A percentile compares a stretch with the other conserved stretches of the same genome.
These are phyloP conservation scores for Porosira glacialis DNA, from an alignment of 352 stramenopile species.

Conservation along the genomic window DNA sequence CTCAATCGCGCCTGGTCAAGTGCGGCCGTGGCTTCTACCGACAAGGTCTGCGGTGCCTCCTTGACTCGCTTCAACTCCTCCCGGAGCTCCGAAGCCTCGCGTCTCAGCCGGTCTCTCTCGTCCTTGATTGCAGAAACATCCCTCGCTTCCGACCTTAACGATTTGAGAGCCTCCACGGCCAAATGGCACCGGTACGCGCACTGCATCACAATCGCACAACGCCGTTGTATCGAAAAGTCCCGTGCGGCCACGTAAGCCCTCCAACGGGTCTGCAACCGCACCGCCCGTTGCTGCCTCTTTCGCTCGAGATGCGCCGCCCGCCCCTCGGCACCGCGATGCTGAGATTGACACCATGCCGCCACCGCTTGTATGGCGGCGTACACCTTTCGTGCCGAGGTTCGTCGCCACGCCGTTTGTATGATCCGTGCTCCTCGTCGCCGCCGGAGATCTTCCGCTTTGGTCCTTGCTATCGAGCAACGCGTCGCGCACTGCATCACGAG, in stretches of 20 bases:
- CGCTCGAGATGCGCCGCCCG: not conserved
- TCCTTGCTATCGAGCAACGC: slow-evolving; percentile 27
- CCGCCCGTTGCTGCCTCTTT: no score
- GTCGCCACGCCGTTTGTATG: slow-evolving; percentile 36
- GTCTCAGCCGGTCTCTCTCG: slow-evolving; percentile 58
- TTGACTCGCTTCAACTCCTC: slow-evolving; percentile 52
- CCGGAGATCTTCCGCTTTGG: slow-evolving; percentile 24
- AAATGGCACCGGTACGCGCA: slow-evolving; percentile 33
- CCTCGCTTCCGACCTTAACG: slow-evolving; percentile 46
- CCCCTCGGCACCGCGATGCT: slow-evolving; percentile 37
- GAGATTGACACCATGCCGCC: slow-evolving; percentile 44
- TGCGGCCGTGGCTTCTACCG: not conserved
- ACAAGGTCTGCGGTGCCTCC: not conserved
- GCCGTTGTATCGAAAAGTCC: not conserved
- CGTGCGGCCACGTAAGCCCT: no score
- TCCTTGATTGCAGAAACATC: slow-evolving; percentile 44
- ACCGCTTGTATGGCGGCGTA: slow-evolving; percentile 31
- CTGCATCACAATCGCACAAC: slow-evolving; percentile 45
- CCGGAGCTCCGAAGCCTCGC: slow-evolving; percentile 52
- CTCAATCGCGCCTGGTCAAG: no score
- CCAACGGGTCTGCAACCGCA: no score
- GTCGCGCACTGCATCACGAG: slow-evolving; percentile 38
- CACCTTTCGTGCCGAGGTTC: slow-evolving; percentile 7
- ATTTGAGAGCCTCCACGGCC: slow-evolving; percentile 25
- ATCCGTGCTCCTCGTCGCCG: slow-evolving; percentile 46